Evolutionary conservation across 441 rosid species (phyloP).

Genomic region (Raphanus hybrid): DNA sequence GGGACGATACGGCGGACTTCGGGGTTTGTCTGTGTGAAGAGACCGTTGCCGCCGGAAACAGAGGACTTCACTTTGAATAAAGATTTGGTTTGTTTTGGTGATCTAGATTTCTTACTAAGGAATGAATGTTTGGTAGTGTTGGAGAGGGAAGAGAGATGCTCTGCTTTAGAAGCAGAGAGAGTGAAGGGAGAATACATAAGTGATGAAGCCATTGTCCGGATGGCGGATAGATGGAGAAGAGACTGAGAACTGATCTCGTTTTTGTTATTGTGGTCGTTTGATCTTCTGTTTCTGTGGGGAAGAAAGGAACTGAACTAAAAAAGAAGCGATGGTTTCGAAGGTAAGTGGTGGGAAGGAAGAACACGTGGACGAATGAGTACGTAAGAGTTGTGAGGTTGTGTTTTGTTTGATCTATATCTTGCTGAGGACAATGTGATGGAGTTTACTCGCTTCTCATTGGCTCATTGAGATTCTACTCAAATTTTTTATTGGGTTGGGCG

Average conservation of each 20-base stretch:
- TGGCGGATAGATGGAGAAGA: neutral
- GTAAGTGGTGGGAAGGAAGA: slow-evolving; percentile 60
- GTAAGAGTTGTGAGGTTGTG: slow-evolving; percentile 42
- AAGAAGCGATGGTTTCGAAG: slow-evolving; percentile 40
- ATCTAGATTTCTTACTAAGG: too few species aligned
- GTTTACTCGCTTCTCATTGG: slow-evolving; percentile 39
- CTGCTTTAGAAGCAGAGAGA: slow-evolving; percentile 63
- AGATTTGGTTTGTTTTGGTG: slow-evolving; percentile 48
- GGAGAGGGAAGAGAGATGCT: slow-evolving; percentile 72
- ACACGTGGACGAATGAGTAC: slow-evolving; percentile 74
- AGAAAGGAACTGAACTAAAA: slow-evolving; percentile 13
- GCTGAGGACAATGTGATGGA: slow-evolving; percentile 38
- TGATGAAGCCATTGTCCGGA: slow-evolving; percentile 63
- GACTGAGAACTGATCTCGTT: slow-evolving; percentile 8
- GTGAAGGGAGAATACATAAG: slow-evolving; percentile 76
- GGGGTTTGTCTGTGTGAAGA: slow-evolving; percentile 88
- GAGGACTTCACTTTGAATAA: slow-evolving; percentile 61
- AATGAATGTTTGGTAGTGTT: slow-evolving; percentile 63
- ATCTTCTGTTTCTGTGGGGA: slow-evolving; percentile 4
- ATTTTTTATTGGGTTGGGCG: slow-evolving; percentile 23
- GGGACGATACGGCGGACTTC: slow-evolving; percentile 94
- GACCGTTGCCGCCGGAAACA: slow-evolving; percentile 88
- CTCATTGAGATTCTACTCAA: slow-evolving; percentile 36
- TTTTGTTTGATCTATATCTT: slow-evolving; percentile 38
- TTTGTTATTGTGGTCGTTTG: slow-evolving; percentile 9